Conservation (phyloP, 208 protist species). For the Naegleria lovaniensis region DNA sequence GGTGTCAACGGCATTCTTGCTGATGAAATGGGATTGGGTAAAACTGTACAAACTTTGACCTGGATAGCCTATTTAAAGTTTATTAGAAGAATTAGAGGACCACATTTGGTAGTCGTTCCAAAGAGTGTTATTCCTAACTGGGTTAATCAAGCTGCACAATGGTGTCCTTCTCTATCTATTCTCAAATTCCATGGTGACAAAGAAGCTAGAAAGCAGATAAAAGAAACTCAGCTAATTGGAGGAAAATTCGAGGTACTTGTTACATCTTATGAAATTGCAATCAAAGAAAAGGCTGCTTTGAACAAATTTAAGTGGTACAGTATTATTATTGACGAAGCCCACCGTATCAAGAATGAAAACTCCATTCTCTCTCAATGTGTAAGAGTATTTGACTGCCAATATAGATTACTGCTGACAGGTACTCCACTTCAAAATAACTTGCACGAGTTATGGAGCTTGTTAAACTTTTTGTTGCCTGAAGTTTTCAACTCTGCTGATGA, state of each 20-base stretch:
- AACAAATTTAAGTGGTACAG: slow-evolving; percentile 82
- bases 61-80: slow-evolving; percentile 84
- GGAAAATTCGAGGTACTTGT: slow-evolving; percentile 78
- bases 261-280: slow-evolving; percentile 93
- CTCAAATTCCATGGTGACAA: slow-evolving; percentile 87
- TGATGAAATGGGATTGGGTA: slow-evolving; percentile 57
- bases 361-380: slow-evolving; percentile 32
- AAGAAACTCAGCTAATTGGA: slow-evolving; percentile 36
- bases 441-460: slow-evolving; percentile 85
- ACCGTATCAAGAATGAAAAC: slow-evolving; percentile 41
- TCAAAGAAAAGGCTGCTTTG: slow-evolving; percentile 76
- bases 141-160: slow-evolving; percentile 90
- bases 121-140: slow-evolving; percentile 95
- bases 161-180: slow-evolving; percentile 81
- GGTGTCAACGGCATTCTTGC: slow-evolving; percentile 97
- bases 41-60: slow-evolving; percentile 86
- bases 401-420: slow-evolving; percentile 63
- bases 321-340: slow-evolving; percentile 99
- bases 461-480: slow-evolving; percentile 85
- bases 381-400: slow-evolving; percentile 37
- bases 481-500: slow-evolving; percentile 66
- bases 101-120: slow-evolving; percentile 91
- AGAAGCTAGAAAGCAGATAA: slow-evolving; percentile 70
- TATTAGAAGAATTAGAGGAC: slow-evolving; percentile 72
- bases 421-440: slow-evolving; percentile 83